Percentiles rank a stretch among this genome's conserved stretches.
phyloP scores from a whole-genome alignment of 1,139 yeast species.

The Suhomyces bokatorum region DNA sequence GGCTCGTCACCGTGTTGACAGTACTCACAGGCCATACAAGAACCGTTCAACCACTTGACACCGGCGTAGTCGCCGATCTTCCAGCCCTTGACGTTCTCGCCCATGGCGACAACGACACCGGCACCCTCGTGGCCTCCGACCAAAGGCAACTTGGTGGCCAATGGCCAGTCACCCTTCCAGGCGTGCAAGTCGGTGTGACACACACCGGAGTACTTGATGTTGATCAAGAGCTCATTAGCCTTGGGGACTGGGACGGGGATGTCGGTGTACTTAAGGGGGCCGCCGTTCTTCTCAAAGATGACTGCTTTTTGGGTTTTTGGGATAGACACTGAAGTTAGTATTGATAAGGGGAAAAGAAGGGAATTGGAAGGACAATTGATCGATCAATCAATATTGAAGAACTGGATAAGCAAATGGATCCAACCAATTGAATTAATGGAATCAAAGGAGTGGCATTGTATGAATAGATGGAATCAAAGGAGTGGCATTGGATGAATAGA shows the following conservation, averaged over 20 bases:
- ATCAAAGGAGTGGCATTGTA: no score
- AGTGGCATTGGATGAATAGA: no score
- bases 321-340: slow-evolving; percentile 23
- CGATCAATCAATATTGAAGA: no score
- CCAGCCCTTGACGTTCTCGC: slow-evolving; percentile 66
- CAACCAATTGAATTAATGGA: not conserved
- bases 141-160: slow-evolving; percentile 62
- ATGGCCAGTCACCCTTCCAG: slow-evolving; percentile 75
- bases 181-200: slow-evolving; percentile 73
- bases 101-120: slow-evolving; percentile 75
- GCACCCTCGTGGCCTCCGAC: slow-evolving; percentile 91
- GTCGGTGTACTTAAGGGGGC: slow-evolving; percentile 61
- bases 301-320: slow-evolving; percentile 74
- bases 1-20: slow-evolving; percentile 70
- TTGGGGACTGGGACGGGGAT: slow-evolving; percentile 64
- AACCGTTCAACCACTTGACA: slow-evolving; percentile 70
- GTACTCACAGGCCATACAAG: slow-evolving; percentile 72
- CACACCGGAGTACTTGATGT: slow-evolving; percentile 66
- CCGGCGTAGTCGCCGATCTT: slow-evolving; percentile 79
- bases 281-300: slow-evolving; percentile 67
- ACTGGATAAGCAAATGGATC: not conserved
- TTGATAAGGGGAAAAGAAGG: not conserved
- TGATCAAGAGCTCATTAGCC: slow-evolving; percentile 59
- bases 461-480: no score
- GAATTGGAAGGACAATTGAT: not conserved